Percentiles rank a stretch among this genome's conserved stretches.
Conservation (phyloP, 2,329 filamentous ascomycete species). For the Alternaria angustiovoidea region DNA sequence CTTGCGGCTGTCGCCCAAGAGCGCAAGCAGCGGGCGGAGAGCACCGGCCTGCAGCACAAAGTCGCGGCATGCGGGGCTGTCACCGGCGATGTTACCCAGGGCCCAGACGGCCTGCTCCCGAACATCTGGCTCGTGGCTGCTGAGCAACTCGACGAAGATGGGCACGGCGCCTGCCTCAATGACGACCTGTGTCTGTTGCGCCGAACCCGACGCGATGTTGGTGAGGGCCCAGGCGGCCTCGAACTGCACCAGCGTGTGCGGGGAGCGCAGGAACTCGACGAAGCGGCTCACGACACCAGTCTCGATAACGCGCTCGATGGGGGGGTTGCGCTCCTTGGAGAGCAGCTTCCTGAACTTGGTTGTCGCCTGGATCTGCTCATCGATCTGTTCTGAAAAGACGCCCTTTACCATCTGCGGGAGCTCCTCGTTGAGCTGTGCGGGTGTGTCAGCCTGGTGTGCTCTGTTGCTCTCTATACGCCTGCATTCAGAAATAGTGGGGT, state of each 20-base stretch:
- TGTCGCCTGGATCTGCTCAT: constrained; percentile 94
- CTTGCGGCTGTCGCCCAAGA: constrained; percentile 97
- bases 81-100: constrained; percentile 96
- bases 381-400: constrained; percentile 98
- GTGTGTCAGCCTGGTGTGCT: constrained; percentile 24
- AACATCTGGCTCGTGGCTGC: constrained; percentile 96
- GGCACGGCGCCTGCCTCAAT: constrained; percentile 98
- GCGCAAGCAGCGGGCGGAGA: constrained; percentile 84
- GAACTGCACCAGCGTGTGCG: constrained; percentile 97
- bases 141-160: constrained; percentile 96
- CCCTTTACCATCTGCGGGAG: constrained; percentile 97
- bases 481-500: constrained; percentile 27
- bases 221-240: constrained; percentile 99
- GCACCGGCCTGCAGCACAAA: constrained; percentile 93
- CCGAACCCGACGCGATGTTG: constrained; percentile 98
- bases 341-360: constrained; percentile 98
- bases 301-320: constrained; percentile 99
- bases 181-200: constrained; percentile 96
- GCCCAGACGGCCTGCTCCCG: constrained; percentile 99
- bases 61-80: constrained; percentile 96
- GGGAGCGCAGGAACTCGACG: constrained; percentile 96
- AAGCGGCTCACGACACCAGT: constrained; percentile 97
- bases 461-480: neutral
- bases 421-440: constrained; percentile 85
- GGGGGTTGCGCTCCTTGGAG: constrained; percentile 98